Evolutionary conservation across 306 rosid species (phyloP).

Genomic region (Lathyrus oleraceus): DNA sequence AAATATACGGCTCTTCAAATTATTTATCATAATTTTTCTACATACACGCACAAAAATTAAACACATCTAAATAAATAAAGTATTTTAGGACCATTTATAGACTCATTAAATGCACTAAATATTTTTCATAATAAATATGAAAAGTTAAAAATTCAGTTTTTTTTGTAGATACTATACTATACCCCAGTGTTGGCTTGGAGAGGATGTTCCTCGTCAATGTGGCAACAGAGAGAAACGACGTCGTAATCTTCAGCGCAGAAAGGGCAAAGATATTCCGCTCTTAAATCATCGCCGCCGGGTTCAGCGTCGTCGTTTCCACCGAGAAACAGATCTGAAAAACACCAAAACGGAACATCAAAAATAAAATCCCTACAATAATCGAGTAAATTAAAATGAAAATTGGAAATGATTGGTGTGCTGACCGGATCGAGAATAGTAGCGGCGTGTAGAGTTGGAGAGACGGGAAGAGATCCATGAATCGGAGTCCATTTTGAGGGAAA

Average conservation of each 20-base stretch:
- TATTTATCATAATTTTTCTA: background rate
- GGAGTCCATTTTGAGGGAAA: constrained; percentile 48
- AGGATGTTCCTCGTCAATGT: constrained; percentile 81
- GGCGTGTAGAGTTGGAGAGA: constrained; percentile 50
- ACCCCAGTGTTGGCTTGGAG: constrained; percentile 72
- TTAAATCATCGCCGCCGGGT: constrained; percentile 61
- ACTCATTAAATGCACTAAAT: too few relatives aligned
- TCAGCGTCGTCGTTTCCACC: constrained; percentile 53
- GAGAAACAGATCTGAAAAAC: constrained; percentile 58
- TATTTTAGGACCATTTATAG: background rate
- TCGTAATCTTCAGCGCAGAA: constrained; percentile 79
- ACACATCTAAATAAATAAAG: background rate
- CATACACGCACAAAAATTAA: background rate
- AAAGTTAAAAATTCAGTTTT: background rate
- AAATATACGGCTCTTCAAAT: background rate
- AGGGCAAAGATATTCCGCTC: constrained; percentile 73
- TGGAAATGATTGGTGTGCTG: background rate
- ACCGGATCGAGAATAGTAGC: constrained; percentile 71
- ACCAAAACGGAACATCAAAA: background rate
- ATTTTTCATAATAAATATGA: too few relatives aligned
- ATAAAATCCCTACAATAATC: background rate
- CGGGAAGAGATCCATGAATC: constrained; percentile 63
- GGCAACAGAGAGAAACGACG: constrained; percentile 80
- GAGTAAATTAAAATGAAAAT: background rate
- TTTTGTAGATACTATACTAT: background rate